These are phyloP conservation scores for Betula pendula DNA, from an alignment of 306 rosid genomes.

Conservation along the genomic window DNA sequence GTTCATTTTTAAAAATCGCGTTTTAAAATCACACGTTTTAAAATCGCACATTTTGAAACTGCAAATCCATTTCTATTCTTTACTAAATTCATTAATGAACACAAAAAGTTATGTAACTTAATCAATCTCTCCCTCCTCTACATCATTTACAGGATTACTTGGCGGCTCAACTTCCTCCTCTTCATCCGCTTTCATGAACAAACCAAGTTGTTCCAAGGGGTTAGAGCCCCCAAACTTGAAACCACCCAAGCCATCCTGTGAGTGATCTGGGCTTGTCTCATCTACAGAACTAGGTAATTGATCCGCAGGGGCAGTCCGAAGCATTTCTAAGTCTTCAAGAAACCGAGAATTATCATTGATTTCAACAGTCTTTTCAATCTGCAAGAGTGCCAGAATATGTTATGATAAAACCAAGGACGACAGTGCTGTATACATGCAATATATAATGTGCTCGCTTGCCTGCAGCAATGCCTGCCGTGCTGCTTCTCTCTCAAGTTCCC, in stretches of 20 bases:
- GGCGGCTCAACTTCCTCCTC: constrained; percentile 71
- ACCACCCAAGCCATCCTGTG: constrained; percentile 65
- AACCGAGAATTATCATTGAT: constrained; percentile 77
- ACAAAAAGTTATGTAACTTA: constrained; percentile 31
- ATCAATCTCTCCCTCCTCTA: constrained; percentile 86
- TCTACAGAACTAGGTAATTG: constrained; percentile 61
- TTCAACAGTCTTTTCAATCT: constrained; percentile 87
- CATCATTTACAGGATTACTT: constrained; percentile 50
- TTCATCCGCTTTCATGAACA: constrained; percentile 74
- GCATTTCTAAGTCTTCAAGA: constrained; percentile 81
- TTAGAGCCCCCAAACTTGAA: constrained; percentile 70
- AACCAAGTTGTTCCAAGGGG: constrained; percentile 76
- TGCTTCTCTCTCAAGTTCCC: constrained; percentile 88
- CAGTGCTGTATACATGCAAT: constrained; percentile 11
- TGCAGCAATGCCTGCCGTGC: constrained; percentile 77
- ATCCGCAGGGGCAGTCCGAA: constrained; percentile 58
- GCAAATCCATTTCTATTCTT: constrained; percentile 12
- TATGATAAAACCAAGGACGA: constrained; percentile 30
- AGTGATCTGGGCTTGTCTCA: constrained; percentile 71
- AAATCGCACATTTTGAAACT: too few species aligned
- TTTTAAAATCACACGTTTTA: too few species aligned
- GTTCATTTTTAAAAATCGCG: too few species aligned
- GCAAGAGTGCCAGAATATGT: constrained; percentile 34
- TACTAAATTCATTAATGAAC: constrained; percentile 19
- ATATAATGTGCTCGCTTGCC: constrained; percentile 42